Evolutionary conservation across 768 basidiomycete genomes (phyloP), one percentile per base, ranked within the genome.

Genomic region (Mycena alexandri): DNA sequence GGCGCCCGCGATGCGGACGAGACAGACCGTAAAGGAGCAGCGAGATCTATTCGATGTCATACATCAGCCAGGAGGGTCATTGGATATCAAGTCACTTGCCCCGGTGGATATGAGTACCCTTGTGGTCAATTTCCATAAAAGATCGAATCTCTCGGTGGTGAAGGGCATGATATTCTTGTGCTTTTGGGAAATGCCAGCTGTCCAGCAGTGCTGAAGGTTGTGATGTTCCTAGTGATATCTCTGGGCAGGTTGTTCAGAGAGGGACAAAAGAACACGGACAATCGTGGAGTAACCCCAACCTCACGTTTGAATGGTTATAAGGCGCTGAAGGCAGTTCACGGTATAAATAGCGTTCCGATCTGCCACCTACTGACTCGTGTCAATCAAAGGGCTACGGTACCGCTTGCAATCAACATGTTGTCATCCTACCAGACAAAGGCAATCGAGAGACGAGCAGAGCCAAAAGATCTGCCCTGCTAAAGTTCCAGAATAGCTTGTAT

Each of bases 281-380:
- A n/a, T 12, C 7, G 43, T n/a, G 7, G 43, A 44, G 43, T n/a
- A 9, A 44, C 43, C 43, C 43, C 17, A 44, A 17, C 17, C 43
- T 44, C 43, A 44, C 43, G 17, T 44, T 44, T 44, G 43, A 44
- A 44, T 44, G 43, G 16, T 44, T 44, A 44, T 44, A 44, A 44
- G 43, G 43, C 43, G 11, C 43, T 44, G 43, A 44, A 44, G 43
- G 43, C 43, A 44, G 43, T 44, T 44, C 43, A 44, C 43, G 43
- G 5, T 44, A 17, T 44, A 44, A 17, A 44, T 44, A 44, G 43
- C 7, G 7, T 17, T n/a, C 43, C 17, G 43, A 44, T 44, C 43
- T 44, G 43, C 43, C 43, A 44, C 7, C 43, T 44, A 17, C 43
- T 44, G 17, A 12, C n/a, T 44, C 7, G 16, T 44, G 43, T 8